phyloP scores from a whole-genome alignment of 805 yeast species.

The Lipomyces oligophaga region DNA sequence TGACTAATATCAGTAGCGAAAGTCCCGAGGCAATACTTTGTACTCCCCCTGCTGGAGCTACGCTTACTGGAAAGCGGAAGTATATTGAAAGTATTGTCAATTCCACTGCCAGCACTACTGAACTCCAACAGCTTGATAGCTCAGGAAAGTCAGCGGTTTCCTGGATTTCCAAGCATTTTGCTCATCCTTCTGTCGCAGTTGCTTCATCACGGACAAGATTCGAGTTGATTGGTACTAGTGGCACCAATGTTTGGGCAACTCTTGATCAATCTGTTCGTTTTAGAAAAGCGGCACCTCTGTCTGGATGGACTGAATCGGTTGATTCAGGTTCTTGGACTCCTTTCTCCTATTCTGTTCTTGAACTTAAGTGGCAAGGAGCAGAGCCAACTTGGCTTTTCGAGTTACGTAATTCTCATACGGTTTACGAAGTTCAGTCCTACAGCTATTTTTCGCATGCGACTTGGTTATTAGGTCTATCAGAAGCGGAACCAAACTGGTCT shows the following conservation, averaged over 20 bases:
- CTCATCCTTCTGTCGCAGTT: conserved; percentile 17
- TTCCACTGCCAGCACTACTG: conserved; percentile 14
- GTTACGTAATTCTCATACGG: conserved; percentile 47
- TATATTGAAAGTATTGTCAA: conserved; percentile 25
- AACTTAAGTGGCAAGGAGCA: conserved; percentile 45
- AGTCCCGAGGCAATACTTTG: conserved; percentile 24
- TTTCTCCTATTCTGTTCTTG: conserved; percentile 52
- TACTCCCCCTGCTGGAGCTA: conserved; percentile 24
- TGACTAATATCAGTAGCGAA: conserved; percentile 20
- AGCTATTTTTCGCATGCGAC: conserved; percentile 40
- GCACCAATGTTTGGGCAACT: conserved; percentile 38
- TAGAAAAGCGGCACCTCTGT: conserved; percentile 4
- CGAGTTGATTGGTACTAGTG: conserved; percentile 21
- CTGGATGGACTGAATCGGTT: conserved; percentile 21
- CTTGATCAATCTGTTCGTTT: conserved; percentile 33
- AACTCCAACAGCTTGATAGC: conserved; percentile 24
- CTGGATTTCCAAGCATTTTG: conserved; percentile 16
- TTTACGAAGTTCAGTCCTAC: conserved; percentile 45
- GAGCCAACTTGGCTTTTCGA: conserved; percentile 41
- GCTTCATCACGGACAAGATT: conserved; percentile 19
- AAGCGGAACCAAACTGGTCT: conserved; percentile 44
- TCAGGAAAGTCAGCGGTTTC: conserved; percentile 20
- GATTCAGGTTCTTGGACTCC: conserved; percentile 5
- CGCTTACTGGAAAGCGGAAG: conserved; percentile 20
- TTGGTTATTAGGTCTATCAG: conserved; percentile 35